phyloP scores from a whole-genome alignment of 208 protist genomes.

The Trypanosoma scelopori region DNA sequence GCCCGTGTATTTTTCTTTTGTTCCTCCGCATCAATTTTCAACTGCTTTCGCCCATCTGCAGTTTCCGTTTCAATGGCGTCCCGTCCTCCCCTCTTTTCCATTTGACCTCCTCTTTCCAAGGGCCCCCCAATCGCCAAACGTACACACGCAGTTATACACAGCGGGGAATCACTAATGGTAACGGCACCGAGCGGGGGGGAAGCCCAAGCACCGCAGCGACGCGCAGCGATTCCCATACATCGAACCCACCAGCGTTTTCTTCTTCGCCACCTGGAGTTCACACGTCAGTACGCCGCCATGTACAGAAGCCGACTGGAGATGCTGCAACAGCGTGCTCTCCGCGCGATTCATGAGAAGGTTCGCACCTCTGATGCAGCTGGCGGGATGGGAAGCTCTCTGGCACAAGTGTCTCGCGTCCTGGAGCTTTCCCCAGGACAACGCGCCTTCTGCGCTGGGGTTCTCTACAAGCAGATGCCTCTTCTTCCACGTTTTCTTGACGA shows the following conservation, averaged over 20 bases:
- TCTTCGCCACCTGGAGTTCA: constrained; percentile 67
- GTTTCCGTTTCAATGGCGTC: too few species aligned
- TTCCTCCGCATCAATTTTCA: background rate
- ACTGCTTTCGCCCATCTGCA: too few species aligned
- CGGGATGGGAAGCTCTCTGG: background rate
- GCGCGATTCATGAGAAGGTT: constrained; percentile 34
- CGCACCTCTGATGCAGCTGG: background rate
- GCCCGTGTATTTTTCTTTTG: background rate
- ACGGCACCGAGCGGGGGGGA: background rate
- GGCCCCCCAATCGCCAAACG: too few species aligned
- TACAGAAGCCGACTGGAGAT: constrained; percentile 69
- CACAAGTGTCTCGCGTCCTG: constrained; percentile 44
- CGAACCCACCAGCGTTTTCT: constrained; percentile 85
- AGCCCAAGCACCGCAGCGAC: constrained; percentile 4
- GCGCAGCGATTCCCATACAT: constrained; percentile 54
- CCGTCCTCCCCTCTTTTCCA: too few species aligned
- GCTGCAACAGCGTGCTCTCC: constrained; percentile 41
- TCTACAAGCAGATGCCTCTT: constrained; percentile 91
- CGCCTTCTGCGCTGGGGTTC: constrained; percentile 67
- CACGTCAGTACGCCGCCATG: constrained; percentile 86
- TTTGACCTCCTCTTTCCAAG: too few species aligned
- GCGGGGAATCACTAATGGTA: constrained; percentile 5
- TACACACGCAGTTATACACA: background rate
- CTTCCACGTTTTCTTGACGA: constrained; percentile 85
- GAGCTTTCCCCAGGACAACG: constrained; percentile 61